Evolutionary conservation across 1,284 basidiomycete genomes (phyloP), one percentile per base, ranked within the genome.

Genomic region (Stygiomarasmius scandens): DNA sequence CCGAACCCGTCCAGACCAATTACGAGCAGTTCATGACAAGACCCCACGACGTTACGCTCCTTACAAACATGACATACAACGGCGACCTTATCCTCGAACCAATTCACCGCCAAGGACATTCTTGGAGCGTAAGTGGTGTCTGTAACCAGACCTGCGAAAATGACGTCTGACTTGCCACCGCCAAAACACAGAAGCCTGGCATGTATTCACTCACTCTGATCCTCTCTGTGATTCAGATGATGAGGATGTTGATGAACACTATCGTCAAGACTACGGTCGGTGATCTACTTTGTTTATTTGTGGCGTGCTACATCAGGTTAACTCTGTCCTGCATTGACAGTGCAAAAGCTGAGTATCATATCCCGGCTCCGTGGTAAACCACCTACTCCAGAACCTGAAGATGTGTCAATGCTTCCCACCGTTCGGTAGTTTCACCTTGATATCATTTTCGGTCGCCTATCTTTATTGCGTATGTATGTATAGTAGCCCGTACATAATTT

Each of bases 221-320:
- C 78, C 82, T 19, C 69, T 84, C 32, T 64, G 75, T 46, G 83
- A 83, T 63, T 85, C 81, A 22, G 86, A 87, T 62, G 82, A 84
- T 44, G 81, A 83, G 63, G 66, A 69, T 25, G 72, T 70, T 57
- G 86, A 90, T 66, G 82, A 85, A 66, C 67, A 80, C 60, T 74
- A 77, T 20, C 78, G 81, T 41, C 68, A 75, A 43, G 85, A 86
- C 63, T 85, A 85, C 61, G 67, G 85, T 85, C 55, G 55, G 80
- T 69, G n/a, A 12, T 23, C 29, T 29, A 55, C 5, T 47, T 43
- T 43, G 43, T 61, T n/a, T n/a, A n/a, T n/a, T n/a, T 44, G 29
- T 52, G 47, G 29, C 44, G 47, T 32, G 34, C 24, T 22, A 38
- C 50, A 52, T 61, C 41, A 46, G 61, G 51, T 60, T 56, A 59